Evolutionary conservation across 164 flowering plant genomes (phyloP).

Genomic region (Echeveria elegans): DNA sequence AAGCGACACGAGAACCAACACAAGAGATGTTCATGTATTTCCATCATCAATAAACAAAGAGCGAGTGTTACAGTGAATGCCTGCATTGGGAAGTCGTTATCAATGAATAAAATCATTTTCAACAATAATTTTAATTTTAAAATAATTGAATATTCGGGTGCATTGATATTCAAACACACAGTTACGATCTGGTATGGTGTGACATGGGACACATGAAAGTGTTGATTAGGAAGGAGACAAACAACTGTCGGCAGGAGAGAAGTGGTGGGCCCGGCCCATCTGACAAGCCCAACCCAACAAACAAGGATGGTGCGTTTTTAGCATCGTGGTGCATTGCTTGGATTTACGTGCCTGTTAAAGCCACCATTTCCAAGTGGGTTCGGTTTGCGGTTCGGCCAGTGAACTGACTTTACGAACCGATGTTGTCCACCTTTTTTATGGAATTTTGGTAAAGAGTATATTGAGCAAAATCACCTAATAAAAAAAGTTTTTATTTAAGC

Average conservation of each 20-base stretch:
- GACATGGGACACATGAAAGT: neutral
- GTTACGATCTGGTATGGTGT: neutral
- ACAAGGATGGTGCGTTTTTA: neutral
- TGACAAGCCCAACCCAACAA: neutral
- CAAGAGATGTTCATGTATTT: no score
- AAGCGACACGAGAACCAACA: no score
- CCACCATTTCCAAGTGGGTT: neutral
- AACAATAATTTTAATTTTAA: no score
- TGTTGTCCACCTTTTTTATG: neutral
- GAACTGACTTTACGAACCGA: neutral
- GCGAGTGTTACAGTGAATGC: no score
- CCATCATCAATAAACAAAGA: no score
- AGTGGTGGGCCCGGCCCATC: neutral
- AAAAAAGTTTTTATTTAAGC: no score
- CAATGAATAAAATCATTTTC: no score
- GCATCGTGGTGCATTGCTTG: neutral
- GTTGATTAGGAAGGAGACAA: conserved; percentile 1
- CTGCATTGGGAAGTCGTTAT: no score
- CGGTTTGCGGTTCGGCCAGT: neutral
- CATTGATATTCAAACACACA: neutral
- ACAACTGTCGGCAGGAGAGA: neutral
- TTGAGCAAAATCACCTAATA: no score
- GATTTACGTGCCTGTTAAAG: neutral
- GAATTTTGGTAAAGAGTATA: no score
- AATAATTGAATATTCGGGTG: neutral